These are phyloP conservation scores for Cochlearia excelsa DNA, from an alignment of 345 rosid genomes.

Conservation along the genomic window DNA sequence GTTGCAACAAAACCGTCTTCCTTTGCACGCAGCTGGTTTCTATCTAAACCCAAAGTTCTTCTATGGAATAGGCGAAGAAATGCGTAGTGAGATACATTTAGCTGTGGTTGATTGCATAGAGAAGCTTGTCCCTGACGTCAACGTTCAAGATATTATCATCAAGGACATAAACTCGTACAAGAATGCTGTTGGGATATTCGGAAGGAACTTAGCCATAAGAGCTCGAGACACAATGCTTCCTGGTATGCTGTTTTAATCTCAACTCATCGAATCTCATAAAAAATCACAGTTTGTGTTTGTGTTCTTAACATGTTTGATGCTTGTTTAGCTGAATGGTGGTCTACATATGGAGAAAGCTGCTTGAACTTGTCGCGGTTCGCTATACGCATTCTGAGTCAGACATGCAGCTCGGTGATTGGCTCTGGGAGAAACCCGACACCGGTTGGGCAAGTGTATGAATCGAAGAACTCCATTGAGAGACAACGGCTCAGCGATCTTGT, in stretches of 20 bases:
- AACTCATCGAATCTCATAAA: too few species aligned
- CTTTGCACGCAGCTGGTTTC: slow-evolving; percentile 81
- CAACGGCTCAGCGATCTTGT: slow-evolving; percentile 64
- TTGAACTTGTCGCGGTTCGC: slow-evolving; percentile 84
- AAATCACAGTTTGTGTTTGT: too few species aligned
- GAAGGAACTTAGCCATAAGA: slow-evolving; percentile 83
- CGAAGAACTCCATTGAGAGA: slow-evolving; percentile 73
- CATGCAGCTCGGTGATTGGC: slow-evolving; percentile 56
- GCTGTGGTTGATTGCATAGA: slow-evolving; percentile 87
- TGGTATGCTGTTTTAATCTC: slow-evolving; percentile 37
- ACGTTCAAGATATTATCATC: slow-evolving; percentile 65
- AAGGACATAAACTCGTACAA: slow-evolving; percentile 71
- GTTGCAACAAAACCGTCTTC: slow-evolving; percentile 60
- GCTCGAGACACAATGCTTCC: slow-evolving; percentile 76
- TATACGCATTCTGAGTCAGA: slow-evolving; percentile 68
- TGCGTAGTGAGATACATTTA: slow-evolving; percentile 56
- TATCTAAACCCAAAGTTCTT: slow-evolving; percentile 86
- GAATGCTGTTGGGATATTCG: slow-evolving; percentile 76
- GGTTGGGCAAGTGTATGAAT: slow-evolving; percentile 46
- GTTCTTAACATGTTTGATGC: slow-evolving; percentile 2
- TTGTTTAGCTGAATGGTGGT: slow-evolving; percentile 91
- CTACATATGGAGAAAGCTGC: slow-evolving; percentile 89
- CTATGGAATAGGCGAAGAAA: slow-evolving; percentile 61
- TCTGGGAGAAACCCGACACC: slow-evolving; percentile 39
- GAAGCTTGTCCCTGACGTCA: slow-evolving; percentile 64